Evolutionary conservation across 192 early-diverging fungal species (phyloP), one percentile per base, ranked within the genome.

Genomic region (Coemansia sp.): DNA sequence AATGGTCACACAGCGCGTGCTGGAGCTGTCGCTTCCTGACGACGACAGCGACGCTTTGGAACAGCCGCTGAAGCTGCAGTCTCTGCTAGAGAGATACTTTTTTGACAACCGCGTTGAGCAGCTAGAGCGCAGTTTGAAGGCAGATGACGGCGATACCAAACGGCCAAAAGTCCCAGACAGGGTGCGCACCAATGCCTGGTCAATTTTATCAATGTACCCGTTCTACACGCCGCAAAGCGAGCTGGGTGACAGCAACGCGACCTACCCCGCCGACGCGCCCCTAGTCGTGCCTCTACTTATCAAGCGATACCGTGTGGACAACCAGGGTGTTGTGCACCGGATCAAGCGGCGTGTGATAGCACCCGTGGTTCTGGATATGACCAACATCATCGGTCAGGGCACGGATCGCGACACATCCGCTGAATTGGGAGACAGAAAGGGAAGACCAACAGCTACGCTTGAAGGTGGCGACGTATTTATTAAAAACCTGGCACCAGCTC

Each of bases 141-240:
- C 59, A 2, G 15, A 61, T 7, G 44, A 57, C 29, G n/a, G 55
- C 32, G 23, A 51, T 11, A 78, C 17, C 42, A 32, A 58, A 36
- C 32, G 3, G 27, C 25, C 37, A 36, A 32, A 23, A n/a, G 29
- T 32, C 17, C 19, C 72, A 4, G 59, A 69, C 36, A 72, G 84
- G 38, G 84, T 89, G 8, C 82, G 76, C 17, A 89, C 89, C 4
- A 86, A 86, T 39, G 90, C 90, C 11, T 92, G 90, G 90, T 87
- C 90, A 64, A 84, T 89, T 10, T 63, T 92, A 36, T 86, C 90
- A 41, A 70, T 92, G 27, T 69, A 89, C 8, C 90, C 90, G 0
- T 92, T 92, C 68, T 92, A 92, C 65, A 87, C 85, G 15, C 86
- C 86, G 15, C 80, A 83, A 44, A 92, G 87, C 79, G 90, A 92